Evolutionary conservation across 2,329 filamentous ascomycete species (phyloP).

Genomic region (Eurotiales sp.): DNA sequence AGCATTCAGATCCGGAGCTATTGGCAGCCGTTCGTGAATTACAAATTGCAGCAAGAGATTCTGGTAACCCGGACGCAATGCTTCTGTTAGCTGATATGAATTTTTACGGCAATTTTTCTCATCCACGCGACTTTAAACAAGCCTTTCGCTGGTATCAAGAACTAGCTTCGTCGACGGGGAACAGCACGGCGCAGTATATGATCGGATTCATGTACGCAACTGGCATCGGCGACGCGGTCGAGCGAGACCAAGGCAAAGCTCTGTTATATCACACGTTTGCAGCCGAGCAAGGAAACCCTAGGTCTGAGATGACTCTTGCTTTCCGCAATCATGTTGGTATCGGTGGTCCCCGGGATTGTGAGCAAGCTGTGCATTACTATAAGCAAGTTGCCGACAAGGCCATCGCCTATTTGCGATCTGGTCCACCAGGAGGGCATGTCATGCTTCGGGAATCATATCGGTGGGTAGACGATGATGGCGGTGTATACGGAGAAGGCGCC

Average conservation of each 20-base stretch:
- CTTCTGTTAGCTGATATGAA: constrained; percentile 90
- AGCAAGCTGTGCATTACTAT: constrained; percentile 81
- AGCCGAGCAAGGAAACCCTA: constrained; percentile 74
- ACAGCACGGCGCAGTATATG: constrained; percentile 94
- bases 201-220: constrained; percentile 93
- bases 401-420: constrained; percentile 79
- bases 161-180: constrained; percentile 72
- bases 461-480: constrained; percentile 84
- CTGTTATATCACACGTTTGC: constrained; percentile 94
- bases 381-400: constrained; percentile 91
- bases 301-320: constrained; percentile 89
- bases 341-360: constrained; percentile 79
- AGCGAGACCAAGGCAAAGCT: constrained; percentile 84
- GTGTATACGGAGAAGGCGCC: constrained; percentile 91
- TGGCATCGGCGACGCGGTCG: constrained; percentile 75
- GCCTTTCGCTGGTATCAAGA: constrained; percentile 79
- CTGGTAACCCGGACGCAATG: constrained; percentile 69
- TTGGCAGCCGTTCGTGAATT: constrained; percentile 57
- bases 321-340: constrained; percentile 84
- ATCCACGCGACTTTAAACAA: constrained; percentile 74
- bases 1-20: constrained; percentile 43
- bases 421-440: constrained; percentile 79
- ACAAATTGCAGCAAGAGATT: constrained; percentile 54
- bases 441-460: constrained; percentile 76
- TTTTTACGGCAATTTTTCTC: constrained; percentile 90